Percentiles rank a stretch among this genome's conserved stretches.
Conservation (phyloP, 2,329 filamentous ascomycete genomes). For the Exophiala calicioides region DNA sequence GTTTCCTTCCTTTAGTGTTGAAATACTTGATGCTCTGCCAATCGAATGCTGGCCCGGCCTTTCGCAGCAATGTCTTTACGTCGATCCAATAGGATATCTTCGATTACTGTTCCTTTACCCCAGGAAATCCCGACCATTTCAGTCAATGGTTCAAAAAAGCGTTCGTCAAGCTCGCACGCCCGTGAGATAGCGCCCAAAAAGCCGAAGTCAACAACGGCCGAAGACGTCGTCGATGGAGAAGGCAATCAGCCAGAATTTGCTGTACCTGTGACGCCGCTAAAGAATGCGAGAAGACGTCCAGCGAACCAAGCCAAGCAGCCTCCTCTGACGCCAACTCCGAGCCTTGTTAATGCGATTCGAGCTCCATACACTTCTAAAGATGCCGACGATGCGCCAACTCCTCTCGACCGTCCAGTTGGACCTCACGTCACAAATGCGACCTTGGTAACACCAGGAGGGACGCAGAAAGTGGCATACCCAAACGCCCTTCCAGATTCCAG, state of each 20-base stretch:
- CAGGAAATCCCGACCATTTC: background rate
- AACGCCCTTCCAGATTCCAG: slow-evolving; percentile 39
- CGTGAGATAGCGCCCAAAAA: slow-evolving; percentile 21
- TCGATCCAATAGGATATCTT: slow-evolving; percentile 24
- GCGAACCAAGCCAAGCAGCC: slow-evolving; percentile 36
- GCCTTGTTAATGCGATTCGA: slow-evolving; percentile 50
- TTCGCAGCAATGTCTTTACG: slow-evolving; percentile 24
- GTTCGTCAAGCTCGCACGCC: slow-evolving; percentile 14
- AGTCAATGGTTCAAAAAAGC: slow-evolving; percentile 27
- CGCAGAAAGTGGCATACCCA: slow-evolving; percentile 52
- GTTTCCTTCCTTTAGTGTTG: too few relatives aligned
- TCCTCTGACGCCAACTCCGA: slow-evolving; percentile 52
- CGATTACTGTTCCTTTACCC: background rate
- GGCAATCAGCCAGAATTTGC: slow-evolving; percentile 24
- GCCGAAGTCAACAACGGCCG: slow-evolving; percentile 11
- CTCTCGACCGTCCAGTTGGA: slow-evolving; percentile 48
- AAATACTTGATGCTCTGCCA: too few relatives aligned
- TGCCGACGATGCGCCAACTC: slow-evolving; percentile 41
- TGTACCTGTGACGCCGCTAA: slow-evolving; percentile 34
- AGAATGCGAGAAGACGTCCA: slow-evolving; percentile 33
- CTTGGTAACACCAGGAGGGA: slow-evolving; percentile 51
- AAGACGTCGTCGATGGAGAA: slow-evolving; percentile 11
- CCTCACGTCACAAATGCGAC: slow-evolving; percentile 51
- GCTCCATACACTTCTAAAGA: slow-evolving; percentile 46
- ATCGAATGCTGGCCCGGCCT: slow-evolving; percentile 18